Conservation (phyloP, 768 basidiomycete species). For the Lentinula sp. region DNA sequence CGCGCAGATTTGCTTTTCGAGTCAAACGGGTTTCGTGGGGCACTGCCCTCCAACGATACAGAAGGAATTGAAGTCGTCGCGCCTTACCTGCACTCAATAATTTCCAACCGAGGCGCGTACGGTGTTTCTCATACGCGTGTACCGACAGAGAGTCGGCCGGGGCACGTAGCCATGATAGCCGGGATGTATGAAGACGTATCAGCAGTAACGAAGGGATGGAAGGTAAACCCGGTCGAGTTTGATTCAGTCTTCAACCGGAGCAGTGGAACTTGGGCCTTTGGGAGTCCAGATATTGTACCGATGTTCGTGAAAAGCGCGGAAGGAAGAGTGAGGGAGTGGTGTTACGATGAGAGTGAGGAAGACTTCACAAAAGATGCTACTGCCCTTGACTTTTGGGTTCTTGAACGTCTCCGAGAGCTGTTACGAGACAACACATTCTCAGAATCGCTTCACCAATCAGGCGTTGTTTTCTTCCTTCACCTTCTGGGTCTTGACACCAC, state of each 20-base stretch:
- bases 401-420: slow-evolving; percentile 58
- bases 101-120: slow-evolving; percentile 64
- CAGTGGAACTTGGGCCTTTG: slow-evolving; percentile 72
- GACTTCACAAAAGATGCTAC: slow-evolving; percentile 89
- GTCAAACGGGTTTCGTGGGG: slow-evolving; percentile 45
- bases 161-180: slow-evolving; percentile 87
- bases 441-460: slow-evolving; percentile 36
- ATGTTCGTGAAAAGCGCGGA: slow-evolving; percentile 80
- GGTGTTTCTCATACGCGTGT: slow-evolving; percentile 84
- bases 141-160: slow-evolving; percentile 84
- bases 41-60: slow-evolving; percentile 28
- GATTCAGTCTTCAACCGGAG: slow-evolving; percentile 88
- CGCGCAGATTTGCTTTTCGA: slow-evolving; percentile 77
- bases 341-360: slow-evolving; percentile 70
- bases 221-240: slow-evolving; percentile 80
- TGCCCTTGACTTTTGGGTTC: slow-evolving; percentile 71
- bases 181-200: slow-evolving; percentile 92
- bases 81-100: slow-evolving; percentile 67
- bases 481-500: slow-evolving; percentile 83
- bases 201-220: slow-evolving; percentile 89
- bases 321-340: slow-evolving; percentile 69
- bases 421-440: slow-evolving; percentile 61
- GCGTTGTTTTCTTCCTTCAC: slow-evolving; percentile 80
- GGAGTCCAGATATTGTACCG: slow-evolving; percentile 83
- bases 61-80: slow-evolving; percentile 56